Base-by-base conservation (phyloP, 352 stramenopile genomes). In the Globisporangium middletonii region DNA sequence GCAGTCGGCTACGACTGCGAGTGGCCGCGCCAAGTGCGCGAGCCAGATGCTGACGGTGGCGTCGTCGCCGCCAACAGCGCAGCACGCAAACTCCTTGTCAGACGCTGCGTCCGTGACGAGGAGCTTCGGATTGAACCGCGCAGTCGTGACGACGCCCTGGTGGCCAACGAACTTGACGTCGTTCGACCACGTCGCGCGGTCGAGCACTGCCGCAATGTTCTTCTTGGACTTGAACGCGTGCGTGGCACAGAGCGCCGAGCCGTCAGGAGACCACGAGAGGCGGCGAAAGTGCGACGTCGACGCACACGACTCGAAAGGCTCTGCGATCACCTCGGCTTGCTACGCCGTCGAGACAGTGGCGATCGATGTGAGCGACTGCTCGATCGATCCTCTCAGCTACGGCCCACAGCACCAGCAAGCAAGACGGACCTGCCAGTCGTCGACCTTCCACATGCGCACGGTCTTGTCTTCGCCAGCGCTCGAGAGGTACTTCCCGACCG, bases 191-290 rank as follows among this genome's bases (percentile, higher is more conserved):
- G 79, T 79, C 49, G 73, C 69, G 27, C 86, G 79, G 43, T 92
- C 83, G 9, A 95, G 63, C 46, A 95, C 60, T 4, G 86, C 82
- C 2, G 79, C 86, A 28, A 92, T 86, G 43, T 95, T 89, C 63
- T 92, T 91, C 71, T 93, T 94, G 16, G 86, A 95, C 54, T 73
- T 88, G 67, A 89, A 93, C 43, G 81, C 86, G 55, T 95, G 86
- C 0, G 86, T 95, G 5, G 79, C 76, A 63, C 86, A 93, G 6
- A 95, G 67, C 15, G 85, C 73, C 0, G 82, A 90, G 1, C 86
- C 86, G 43, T 95, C 83, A 6, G 86, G 86, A 4, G 86, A 90
- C 86, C 86, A 95, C 43, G 83, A 93, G 11, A 92, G 62, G 1
- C 86, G 81, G 8, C 86, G 81, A 46, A 95, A 95, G 53, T 95